Conservation (phyloP, 768 basidiomycete genomes). For the Gymnopilus dilepis region DNA sequence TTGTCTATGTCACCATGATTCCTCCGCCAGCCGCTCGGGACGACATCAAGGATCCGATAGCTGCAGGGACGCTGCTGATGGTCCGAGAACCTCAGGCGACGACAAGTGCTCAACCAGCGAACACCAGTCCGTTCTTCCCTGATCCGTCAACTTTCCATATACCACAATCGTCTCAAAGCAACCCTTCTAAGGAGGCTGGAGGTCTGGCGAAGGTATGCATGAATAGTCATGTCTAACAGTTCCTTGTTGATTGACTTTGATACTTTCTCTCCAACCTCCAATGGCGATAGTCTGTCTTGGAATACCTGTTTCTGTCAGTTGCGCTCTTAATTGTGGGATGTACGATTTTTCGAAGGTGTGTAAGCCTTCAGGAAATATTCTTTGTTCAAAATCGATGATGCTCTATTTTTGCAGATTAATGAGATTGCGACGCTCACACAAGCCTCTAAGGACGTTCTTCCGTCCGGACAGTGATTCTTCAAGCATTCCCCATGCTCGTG, state of each 20-base stretch:
- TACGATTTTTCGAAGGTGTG: conserved; percentile 31
- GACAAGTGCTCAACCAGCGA: conserved; percentile 11
- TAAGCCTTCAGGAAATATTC: neutral
- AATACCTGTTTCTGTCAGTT: conserved; percentile 35
- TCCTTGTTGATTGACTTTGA: neutral
- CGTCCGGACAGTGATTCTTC: neutral
- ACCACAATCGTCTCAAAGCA: neutral
- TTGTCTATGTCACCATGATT: neutral
- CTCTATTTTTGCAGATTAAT: conserved; percentile 8
- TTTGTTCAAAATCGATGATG: neutral
- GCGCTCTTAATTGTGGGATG: conserved; percentile 28
- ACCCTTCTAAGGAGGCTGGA: conserved; percentile 8
- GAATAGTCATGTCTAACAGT: neutral
- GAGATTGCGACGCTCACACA: conserved; percentile 11
- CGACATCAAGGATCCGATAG: neutral
- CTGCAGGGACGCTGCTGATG: neutral
- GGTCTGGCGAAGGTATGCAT: conserved; percentile 31
- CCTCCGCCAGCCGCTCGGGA: neutral
- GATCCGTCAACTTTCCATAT: conserved; percentile 27
- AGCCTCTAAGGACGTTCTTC: conserved; percentile 15
- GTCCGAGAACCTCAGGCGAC: conserved; percentile 16
- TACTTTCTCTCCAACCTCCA: neutral
- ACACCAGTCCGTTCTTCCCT: conserved; percentile 31
- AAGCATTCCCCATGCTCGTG: neutral
- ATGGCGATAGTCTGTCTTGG: conserved; percentile 31